phyloP scores from a whole-genome alignment of 768 basidiomycete genomes.

The Tephrocybe sp. region DNA sequence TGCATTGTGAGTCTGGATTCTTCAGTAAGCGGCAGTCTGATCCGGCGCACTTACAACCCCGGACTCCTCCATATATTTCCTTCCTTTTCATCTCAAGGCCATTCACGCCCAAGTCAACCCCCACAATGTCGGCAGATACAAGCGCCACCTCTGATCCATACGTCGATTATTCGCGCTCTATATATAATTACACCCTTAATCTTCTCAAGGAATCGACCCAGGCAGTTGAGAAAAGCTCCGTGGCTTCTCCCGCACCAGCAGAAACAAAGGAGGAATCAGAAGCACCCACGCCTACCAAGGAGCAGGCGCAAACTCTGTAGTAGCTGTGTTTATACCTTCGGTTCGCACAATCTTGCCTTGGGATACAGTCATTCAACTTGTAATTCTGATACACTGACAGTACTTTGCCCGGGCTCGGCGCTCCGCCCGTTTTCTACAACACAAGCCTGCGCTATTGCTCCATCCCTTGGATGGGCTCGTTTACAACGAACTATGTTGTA shows the following conservation, averaged over 20 bases:
- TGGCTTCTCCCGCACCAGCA: background rate
- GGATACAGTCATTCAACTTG: background rate
- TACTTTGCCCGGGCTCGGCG: no score
- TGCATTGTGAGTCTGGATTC: background rate
- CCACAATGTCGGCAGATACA: constrained; percentile 14
- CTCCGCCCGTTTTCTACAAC: no score
- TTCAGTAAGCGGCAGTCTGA: constrained; percentile 20
- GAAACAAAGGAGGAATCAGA: background rate
- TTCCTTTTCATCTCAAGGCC: constrained; percentile 6
- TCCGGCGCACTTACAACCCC: constrained; percentile 17
- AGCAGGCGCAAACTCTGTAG: background rate
- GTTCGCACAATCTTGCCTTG: background rate
- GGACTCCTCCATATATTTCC: constrained; percentile 6
- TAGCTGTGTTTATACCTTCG: background rate
- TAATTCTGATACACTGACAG: background rate
- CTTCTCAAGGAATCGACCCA: constrained; percentile 68
- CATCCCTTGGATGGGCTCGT: no score
- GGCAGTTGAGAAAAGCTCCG: constrained; percentile 44
- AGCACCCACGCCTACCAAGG: background rate
- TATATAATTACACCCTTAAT: constrained; percentile 65
- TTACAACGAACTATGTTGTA: no score
- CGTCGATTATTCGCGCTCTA: constrained; percentile 56
- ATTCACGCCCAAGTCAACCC: constrained; percentile 13
- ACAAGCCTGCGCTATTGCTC: no score
- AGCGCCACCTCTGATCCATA: constrained; percentile 37